A percentile compares a stretch with the other conserved stretches of the same genome.
These are phyloP conservation scores for Fusarium pseudocircinatum DNA, from an alignment of 2,329 filamentous ascomycete genomes.

Conservation along the genomic window DNA sequence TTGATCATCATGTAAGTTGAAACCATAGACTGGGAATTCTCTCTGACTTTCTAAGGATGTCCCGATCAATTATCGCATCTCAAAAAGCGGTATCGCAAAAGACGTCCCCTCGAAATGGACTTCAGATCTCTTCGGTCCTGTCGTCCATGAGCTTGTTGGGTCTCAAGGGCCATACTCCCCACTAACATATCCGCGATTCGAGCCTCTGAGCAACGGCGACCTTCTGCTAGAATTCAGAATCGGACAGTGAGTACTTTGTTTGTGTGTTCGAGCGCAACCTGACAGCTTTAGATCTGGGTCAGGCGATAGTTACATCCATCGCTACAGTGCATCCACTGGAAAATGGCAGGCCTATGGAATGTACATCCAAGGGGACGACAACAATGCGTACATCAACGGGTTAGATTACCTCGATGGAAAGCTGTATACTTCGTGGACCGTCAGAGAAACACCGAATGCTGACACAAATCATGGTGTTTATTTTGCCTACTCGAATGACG, in stretches of 20 bases:
- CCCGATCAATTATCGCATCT: constrained; percentile 25
- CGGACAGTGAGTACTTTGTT: constrained; percentile 6
- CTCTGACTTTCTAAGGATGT: constrained; percentile 18
- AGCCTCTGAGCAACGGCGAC: constrained; percentile 15
- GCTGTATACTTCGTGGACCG: constrained; percentile 30
- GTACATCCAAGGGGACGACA: constrained; percentile 28
- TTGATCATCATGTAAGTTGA: constrained; percentile 27
- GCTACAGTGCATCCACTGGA: constrained; percentile 27
- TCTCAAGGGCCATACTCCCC: constrained; percentile 20
- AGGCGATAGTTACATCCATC: constrained; percentile 32
- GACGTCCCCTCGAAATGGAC: constrained; percentile 6
- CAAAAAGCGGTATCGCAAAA: constrained; percentile 8
- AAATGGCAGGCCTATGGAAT: constrained; percentile 26
- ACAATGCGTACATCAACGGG: constrained; percentile 32
- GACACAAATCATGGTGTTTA: constrained; percentile 31
- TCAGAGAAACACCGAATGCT: constrained; percentile 26
- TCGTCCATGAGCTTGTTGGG: constrained; percentile 13
- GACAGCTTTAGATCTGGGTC: constrained; percentile 7
- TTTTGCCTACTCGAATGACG: constrained; percentile 31
- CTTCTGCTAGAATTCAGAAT: constrained; percentile 26
- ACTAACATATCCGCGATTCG: constrained; percentile 25
- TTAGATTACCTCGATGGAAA: constrained; percentile 20
- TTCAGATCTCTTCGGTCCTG: constrained; percentile 14
- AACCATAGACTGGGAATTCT: rapidly evolving
- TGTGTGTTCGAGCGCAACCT: rapidly evolving